phyloP scores from a whole-genome alignment of 2,329 filamentous ascomycete species.

The Bipolaris sorokiniana region DNA sequence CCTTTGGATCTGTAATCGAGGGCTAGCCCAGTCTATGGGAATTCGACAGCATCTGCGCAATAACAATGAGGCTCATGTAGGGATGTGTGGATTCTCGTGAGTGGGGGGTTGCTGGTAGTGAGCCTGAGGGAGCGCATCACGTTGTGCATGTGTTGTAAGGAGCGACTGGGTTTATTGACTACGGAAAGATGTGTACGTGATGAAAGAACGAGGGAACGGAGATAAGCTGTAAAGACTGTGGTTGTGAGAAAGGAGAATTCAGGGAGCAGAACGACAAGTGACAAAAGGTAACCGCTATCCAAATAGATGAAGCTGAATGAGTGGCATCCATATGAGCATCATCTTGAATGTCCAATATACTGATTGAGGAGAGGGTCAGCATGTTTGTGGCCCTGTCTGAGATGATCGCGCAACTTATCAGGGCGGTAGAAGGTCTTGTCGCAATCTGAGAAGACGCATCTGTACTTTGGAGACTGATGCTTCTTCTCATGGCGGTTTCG shows the following conservation, averaged over 20 bases:
- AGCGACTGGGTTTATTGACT: neutral
- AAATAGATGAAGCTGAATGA: neutral
- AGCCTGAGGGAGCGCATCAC: neutral
- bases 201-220: neutral
- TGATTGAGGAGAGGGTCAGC: neutral
- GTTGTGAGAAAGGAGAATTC: too few species aligned
- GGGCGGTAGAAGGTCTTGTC: slow-evolving; percentile 20
- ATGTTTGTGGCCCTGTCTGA: slow-evolving; percentile 12
- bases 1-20: neutral
- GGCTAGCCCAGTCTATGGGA: neutral
- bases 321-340: too few species aligned
- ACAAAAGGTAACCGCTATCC: neutral
- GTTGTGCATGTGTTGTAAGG: neutral
- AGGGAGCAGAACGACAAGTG: neutral
- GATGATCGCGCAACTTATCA: slow-evolving; percentile 26
- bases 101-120: neutral
- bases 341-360: neutral
- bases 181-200: neutral
- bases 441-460: slow-evolving; percentile 17
- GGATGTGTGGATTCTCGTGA: neutral
- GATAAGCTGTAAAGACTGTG: neutral
- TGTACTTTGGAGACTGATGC: slow-evolving; percentile 6
- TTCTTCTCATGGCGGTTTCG: slow-evolving; percentile 28
- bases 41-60: neutral
- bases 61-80: neutral